Evolutionary conservation across 1,284 basidiomycete species (phyloP).

Genomic region (Butyriboletus appendiculatus): DNA sequence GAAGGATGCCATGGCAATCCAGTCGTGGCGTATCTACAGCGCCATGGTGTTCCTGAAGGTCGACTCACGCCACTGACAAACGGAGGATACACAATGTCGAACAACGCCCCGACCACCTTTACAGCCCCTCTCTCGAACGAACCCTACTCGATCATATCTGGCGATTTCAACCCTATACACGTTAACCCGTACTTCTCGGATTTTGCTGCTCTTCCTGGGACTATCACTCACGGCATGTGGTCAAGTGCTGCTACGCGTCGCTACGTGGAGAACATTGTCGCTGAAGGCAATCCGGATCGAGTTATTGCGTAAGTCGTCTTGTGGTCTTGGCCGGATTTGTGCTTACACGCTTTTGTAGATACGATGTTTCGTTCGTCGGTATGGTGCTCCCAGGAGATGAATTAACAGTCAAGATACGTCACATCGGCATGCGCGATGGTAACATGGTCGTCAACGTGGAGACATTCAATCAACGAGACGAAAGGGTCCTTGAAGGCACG

Average conservation of each 20-base stretch:
- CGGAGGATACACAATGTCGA: slow-evolving; percentile 83
- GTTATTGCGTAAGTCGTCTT: slow-evolving; percentile 70
- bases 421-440: slow-evolving; percentile 89
- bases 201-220: slow-evolving; percentile 91
- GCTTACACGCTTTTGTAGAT: slow-evolving; percentile 48
- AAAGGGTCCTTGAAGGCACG: slow-evolving; percentile 91
- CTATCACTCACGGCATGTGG: slow-evolving; percentile 98
- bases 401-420: slow-evolving; percentile 86
- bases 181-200: slow-evolving; percentile 98
- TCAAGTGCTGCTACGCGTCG: slow-evolving; percentile 93
- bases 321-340: neutral
- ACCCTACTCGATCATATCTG: slow-evolving; percentile 94
- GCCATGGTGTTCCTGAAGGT: slow-evolving; percentile 82
- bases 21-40: slow-evolving; percentile 90
- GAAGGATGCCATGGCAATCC: slow-evolving; percentile 93
- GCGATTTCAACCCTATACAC: slow-evolving; percentile 98
- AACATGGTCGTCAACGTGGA: slow-evolving; percentile 92
- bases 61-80: slow-evolving; percentile 78
- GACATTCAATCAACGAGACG: slow-evolving; percentile 83
- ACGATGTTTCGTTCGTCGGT: slow-evolving; percentile 91
- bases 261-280: slow-evolving; percentile 93
- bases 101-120: slow-evolving; percentile 60
- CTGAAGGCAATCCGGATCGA: slow-evolving; percentile 89
- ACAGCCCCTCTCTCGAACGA: slow-evolving; percentile 87
- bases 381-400: slow-evolving; percentile 97